phyloP scores from a whole-genome alignment of 1,284 basidiomycete species.

The Ustilago curta region DNA sequence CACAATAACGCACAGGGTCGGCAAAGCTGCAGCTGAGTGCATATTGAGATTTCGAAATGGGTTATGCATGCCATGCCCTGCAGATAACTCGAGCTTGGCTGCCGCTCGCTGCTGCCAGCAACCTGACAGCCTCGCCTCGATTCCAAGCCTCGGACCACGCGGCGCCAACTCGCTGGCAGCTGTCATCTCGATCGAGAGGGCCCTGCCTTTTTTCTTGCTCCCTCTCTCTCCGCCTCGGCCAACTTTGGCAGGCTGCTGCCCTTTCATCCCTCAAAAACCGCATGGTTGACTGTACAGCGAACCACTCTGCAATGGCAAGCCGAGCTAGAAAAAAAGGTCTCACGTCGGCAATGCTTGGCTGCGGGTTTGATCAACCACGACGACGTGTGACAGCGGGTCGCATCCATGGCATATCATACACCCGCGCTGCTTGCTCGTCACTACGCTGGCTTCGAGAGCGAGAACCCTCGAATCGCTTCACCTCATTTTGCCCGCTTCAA shows the following conservation, averaged over 20 bases:
- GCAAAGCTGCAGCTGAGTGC: not conserved
- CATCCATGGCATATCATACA: no score
- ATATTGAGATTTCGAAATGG: no score
- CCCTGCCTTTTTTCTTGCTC: not conserved
- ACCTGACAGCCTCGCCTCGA: no score
- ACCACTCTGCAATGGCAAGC: slow-evolving; percentile 11
- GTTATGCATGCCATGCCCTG: no score
- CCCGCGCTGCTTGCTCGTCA: no score
- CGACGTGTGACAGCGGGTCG: slow-evolving; percentile 1
- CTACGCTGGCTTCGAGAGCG: no score
- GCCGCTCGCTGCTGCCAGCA: no score
- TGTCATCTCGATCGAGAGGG: not conserved
- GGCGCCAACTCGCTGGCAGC: not conserved
- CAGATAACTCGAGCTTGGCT: no score
- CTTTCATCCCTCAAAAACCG: not conserved
- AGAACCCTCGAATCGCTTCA: no score
- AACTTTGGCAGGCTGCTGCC: slow-evolving; percentile 10
- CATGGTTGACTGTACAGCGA: not conserved
- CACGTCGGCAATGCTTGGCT: slow-evolving; percentile 16
- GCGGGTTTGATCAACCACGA: not conserved
- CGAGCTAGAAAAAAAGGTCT: slow-evolving; percentile 15
- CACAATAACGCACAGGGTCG: not conserved
- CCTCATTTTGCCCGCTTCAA: no score
- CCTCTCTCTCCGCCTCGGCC: slow-evolving; percentile 10
- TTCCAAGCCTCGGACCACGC: no score